Conservation (phyloP, 2,329 filamentous ascomycete genomes). For the Ceratocystis colombiana region DNA sequence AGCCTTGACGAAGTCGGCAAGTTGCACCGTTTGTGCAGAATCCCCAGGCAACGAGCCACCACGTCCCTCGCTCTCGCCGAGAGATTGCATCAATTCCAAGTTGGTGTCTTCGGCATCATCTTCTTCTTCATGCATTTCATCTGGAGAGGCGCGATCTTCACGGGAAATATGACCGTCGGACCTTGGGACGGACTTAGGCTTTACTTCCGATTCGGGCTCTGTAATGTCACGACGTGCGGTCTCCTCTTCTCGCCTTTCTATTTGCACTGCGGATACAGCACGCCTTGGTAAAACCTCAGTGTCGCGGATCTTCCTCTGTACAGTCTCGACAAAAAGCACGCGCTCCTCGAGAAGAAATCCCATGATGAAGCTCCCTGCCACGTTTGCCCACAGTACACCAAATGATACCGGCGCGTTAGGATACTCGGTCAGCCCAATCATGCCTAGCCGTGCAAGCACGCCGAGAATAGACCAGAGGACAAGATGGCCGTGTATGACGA, state of each 20-base stretch:
- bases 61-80: constrained; percentile 22
- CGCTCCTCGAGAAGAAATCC: constrained; percentile 76
- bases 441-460: constrained; percentile 69
- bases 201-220: constrained; percentile 4
- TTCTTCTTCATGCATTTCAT: not conserved
- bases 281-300: not conserved
- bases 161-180: not conserved
- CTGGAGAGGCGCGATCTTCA: not conserved
- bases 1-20: constrained; percentile 39
- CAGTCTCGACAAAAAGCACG: constrained; percentile 51
- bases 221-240: not conserved
- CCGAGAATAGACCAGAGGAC: constrained; percentile 78
- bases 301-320: constrained; percentile 5
- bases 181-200: not conserved
- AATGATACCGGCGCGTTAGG: constrained; percentile 65
- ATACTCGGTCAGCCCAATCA: constrained; percentile 71
- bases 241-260: not conserved
- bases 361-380: constrained; percentile 70
- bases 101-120: not conserved
- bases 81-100: constrained; percentile 13
- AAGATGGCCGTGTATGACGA: constrained; percentile 71
- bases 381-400: constrained; percentile 76
- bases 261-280: not conserved
- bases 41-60: not conserved
- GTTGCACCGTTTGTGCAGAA: not conserved